These are phyloP conservation scores for Microdochium trichocladiopsis DNA, from an alignment of 2,329 filamentous ascomycete species.

Conservation along the genomic window DNA sequence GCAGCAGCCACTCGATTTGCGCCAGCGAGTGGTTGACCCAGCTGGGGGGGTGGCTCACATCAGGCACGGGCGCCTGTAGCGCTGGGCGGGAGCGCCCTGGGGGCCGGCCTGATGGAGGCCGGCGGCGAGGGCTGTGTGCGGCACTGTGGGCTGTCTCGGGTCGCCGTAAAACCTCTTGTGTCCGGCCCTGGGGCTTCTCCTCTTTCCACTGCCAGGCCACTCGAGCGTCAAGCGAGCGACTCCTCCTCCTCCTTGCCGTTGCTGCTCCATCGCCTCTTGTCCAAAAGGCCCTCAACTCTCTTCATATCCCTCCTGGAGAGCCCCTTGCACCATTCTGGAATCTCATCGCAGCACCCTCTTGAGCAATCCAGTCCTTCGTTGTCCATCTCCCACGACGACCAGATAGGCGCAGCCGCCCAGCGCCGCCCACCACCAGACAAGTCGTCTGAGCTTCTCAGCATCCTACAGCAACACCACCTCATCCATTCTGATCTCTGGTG, in stretches of 20 bases:
- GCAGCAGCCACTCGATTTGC: too few species aligned
- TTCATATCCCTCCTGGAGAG: neutral
- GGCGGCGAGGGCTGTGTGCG: neutral
- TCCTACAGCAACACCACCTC: conserved; percentile 22
- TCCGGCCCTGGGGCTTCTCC: neutral
- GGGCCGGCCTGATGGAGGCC: neutral
- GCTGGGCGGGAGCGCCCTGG: neutral
- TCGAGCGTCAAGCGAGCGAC: neutral
- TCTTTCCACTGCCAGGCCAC: neutral
- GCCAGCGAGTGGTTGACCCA: too few species aligned
- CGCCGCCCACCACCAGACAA: conserved; percentile 15
- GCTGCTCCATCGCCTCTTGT: neutral
- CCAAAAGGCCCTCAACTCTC: neutral
- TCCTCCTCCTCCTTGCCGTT: neutral
- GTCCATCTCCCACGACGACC: neutral
- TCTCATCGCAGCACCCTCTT: neutral
- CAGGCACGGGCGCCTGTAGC: neutral
- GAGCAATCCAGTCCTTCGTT: neutral
- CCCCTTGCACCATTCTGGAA: neutral
- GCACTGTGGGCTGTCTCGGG: conserved; percentile 1
- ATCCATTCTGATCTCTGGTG: conserved; percentile 24
- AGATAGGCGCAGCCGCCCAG: conserved; percentile 6
- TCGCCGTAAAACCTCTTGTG: neutral
- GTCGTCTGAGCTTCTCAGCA: conserved; percentile 21
- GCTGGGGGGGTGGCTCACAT: neutral